Percentiles rank a stretch among this genome's conserved stretches.
phyloP scores from a whole-genome alignment of 345 rosid species.

The Hibiscus mutabilis region DNA sequence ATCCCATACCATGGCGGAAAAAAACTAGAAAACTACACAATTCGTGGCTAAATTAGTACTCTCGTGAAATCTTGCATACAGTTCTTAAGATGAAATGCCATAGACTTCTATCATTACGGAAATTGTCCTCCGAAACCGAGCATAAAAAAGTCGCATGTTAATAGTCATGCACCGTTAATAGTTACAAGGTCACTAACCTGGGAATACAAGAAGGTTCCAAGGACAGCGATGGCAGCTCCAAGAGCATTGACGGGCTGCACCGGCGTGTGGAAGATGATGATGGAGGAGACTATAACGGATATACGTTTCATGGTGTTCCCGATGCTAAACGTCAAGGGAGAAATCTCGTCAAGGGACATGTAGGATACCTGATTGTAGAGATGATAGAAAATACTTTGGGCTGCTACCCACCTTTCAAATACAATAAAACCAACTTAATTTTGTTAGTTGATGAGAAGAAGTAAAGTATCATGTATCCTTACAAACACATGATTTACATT shows the following conservation, averaged over 20 bases:
- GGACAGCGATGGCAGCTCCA: constrained; percentile 92
- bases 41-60: background rate
- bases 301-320: constrained; percentile 99
- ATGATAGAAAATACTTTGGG: constrained; percentile 96
- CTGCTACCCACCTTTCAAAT: constrained; percentile 84
- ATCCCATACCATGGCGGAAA: background rate
- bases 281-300: constrained; percentile 92
- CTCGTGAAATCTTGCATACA: background rate
- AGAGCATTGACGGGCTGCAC: constrained; percentile 88
- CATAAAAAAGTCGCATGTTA: background rate
- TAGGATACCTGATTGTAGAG: constrained; percentile 97
- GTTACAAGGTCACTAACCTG: constrained; percentile 48
- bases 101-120: background rate
- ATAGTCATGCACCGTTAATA: background rate
- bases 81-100: background rate
- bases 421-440: constrained; percentile 13
- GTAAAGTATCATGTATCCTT: background rate
- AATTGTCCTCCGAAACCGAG: background rate
- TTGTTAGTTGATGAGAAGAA: background rate
- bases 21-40: background rate
- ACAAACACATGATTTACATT: background rate
- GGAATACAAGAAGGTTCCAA: constrained; percentile 96
- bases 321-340: constrained; percentile 91
- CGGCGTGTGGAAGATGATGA: constrained; percentile 94
- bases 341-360: constrained; percentile 94